Evolutionary conservation across 2,329 filamentous ascomycete species (phyloP).

Genomic region (Colletotrichum tofieldiae): DNA sequence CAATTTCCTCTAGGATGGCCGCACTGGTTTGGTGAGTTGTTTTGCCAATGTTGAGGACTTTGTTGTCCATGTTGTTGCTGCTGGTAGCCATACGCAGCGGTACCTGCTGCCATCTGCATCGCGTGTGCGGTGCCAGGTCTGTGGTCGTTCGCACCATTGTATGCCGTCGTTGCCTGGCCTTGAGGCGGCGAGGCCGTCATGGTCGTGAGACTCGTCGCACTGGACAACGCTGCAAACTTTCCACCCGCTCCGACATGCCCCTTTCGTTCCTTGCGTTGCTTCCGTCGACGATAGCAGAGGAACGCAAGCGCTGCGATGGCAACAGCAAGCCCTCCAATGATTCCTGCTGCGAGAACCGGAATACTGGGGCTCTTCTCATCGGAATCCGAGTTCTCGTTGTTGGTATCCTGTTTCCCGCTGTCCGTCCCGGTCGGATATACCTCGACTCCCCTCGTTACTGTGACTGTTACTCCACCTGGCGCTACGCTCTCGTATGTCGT

Average conservation of each 20-base stretch:
- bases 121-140: constrained; percentile 12
- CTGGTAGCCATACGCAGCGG: constrained; percentile 19
- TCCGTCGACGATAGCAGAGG: constrained; percentile 30
- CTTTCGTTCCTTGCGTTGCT: constrained; percentile 23
- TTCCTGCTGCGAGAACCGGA: constrained; percentile 23
- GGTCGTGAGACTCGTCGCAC: constrained; percentile 40
- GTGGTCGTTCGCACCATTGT: constrained; percentile 12
- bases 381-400: neutral
- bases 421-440: constrained; percentile 24
- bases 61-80: constrained; percentile 25
- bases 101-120: constrained; percentile 20
- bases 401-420: constrained; percentile 11
- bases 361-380: neutral
- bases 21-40: constrained; percentile 10
- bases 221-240: constrained; percentile 36
- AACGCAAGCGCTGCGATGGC: constrained; percentile 19
- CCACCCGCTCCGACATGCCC: constrained; percentile 11
- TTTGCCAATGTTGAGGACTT: constrained; percentile 35
- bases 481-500: constrained; percentile 39
- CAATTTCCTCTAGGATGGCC: constrained; percentile 26
- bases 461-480: constrained; percentile 33
- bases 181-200: constrained; percentile 29
- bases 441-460: constrained; percentile 31
- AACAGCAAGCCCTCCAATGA: constrained; percentile 11
- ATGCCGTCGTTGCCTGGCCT: constrained; percentile 23